Evolutionary conservation across 768 basidiomycete species (phyloP).

Genomic region (Imleria badia): DNA sequence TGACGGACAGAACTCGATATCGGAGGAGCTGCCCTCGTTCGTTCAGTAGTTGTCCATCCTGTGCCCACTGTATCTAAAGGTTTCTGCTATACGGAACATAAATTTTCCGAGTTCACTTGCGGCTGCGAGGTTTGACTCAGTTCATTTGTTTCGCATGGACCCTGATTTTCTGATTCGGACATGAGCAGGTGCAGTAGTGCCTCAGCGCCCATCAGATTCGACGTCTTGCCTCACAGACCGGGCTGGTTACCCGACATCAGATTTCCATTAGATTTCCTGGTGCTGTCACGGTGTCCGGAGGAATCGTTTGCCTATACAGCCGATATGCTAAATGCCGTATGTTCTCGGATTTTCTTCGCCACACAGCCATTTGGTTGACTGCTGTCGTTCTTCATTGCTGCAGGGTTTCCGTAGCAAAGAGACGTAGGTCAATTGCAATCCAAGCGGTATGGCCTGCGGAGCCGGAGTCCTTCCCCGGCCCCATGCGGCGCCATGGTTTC

Average conservation of each 20-base stretch:
- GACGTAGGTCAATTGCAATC: neutral
- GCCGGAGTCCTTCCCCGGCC: neutral
- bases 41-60: conserved; percentile 15
- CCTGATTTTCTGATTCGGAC: neutral
- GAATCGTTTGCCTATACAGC: neutral
- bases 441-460: neutral
- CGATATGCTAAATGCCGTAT: neutral
- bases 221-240: too few species aligned
- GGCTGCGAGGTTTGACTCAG: too few species aligned
- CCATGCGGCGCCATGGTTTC: neutral
- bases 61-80: neutral
- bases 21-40: conserved; percentile 20
- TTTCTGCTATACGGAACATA: neutral
- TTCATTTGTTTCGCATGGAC: too few species aligned
- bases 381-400: neutral
- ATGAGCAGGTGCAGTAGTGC: neutral
- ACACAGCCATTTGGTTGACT: neutral
- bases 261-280: neutral
- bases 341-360: neutral
- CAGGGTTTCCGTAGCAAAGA: neutral
- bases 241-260: too few species aligned
- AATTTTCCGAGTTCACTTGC: too few species aligned
- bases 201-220: too few species aligned
- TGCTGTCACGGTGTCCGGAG: neutral
- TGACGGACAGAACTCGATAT: conserved; percentile 26